A percentile compares a stretch with the other conserved stretches of the same genome.
phyloP scores from a whole-genome alignment of 2,329 filamentous ascomycete species.

The Apiospora malaysiana region DNA sequence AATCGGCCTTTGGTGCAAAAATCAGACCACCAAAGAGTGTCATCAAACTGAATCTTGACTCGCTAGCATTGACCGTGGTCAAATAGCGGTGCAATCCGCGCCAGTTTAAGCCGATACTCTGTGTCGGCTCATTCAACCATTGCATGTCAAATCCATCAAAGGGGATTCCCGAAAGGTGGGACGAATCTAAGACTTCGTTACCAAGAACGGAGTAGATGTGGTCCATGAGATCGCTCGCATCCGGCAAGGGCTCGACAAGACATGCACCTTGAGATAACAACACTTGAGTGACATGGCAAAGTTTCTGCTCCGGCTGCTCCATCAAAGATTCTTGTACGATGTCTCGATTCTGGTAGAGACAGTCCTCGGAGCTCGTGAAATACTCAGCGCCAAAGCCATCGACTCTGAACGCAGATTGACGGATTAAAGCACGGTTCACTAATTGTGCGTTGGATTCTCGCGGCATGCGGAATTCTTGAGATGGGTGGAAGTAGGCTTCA shows the following conservation, averaged over 20 bases:
- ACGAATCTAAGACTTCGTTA: background rate
- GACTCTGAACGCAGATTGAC: conserved; percentile 28
- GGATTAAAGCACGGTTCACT: conserved; percentile 28
- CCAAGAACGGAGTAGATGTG: background rate
- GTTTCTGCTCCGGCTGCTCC: background rate
- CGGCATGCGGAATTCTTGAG: background rate
- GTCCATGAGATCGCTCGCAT: background rate
- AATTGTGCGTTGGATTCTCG: conserved; percentile 22
- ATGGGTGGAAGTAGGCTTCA: conserved; percentile 39
- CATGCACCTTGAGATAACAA: conserved; percentile 12
- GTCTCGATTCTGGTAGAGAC: conserved; percentile 41
- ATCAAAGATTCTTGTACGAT: background rate
- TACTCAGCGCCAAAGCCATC: conserved; percentile 45
- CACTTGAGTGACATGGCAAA: background rate
- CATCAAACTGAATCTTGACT: conserved; percentile 37
- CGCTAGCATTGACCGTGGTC: conserved; percentile 3
- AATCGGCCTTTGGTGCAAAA: conserved; percentile 31
- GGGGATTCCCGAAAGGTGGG: background rate
- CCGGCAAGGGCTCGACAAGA: background rate
- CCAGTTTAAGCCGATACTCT: conserved; percentile 32
- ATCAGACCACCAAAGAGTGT: conserved; percentile 36
- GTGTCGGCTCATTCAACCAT: conserved; percentile 20
- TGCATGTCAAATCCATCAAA: background rate
- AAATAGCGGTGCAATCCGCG: conserved; percentile 31
- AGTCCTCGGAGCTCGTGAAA: conserved; percentile 38